Evolutionary conservation across 208 protist genomes (phyloP).

Genomic region (Leishmania braziliensis): DNA sequence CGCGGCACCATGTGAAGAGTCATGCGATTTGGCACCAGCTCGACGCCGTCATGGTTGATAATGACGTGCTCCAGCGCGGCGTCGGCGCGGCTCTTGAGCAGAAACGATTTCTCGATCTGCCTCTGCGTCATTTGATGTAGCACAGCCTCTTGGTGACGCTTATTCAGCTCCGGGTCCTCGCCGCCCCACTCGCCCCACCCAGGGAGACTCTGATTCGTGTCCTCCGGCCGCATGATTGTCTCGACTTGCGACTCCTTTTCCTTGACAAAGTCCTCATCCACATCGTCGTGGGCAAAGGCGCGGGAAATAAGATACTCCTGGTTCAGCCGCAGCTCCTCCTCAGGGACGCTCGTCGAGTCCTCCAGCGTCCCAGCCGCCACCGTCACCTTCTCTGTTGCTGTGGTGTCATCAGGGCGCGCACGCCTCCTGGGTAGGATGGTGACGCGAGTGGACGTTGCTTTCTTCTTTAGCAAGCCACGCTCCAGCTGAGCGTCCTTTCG

Average conservation of each 20-base stretch:
- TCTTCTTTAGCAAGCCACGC: constrained; percentile 4
- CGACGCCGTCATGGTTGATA: constrained; percentile 93
- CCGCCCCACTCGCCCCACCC: constrained; percentile 95
- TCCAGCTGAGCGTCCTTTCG: constrained; percentile 8
- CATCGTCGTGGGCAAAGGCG: constrained; percentile 90
- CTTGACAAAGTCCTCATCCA: constrained; percentile 90
- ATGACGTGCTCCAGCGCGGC: constrained; percentile 90
- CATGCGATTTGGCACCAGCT: constrained; percentile 90
- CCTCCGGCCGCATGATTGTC: constrained; percentile 82
- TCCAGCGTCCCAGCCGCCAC: not conserved
- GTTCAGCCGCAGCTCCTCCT: constrained; percentile 46
- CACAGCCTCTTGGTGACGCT: constrained; percentile 68
- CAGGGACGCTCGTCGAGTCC: constrained; percentile 10
- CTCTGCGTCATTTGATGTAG: constrained; percentile 54
- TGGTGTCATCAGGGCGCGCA: constrained; percentile 2
- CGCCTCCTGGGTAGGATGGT: constrained; percentile 31
- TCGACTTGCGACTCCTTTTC: constrained; percentile 89
- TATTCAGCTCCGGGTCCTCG: constrained; percentile 78
- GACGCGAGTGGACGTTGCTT: constrained; percentile 23
- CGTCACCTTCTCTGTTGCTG: not conserved
- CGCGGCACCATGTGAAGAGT: constrained; percentile 90
- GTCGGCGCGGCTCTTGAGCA: constrained; percentile 88
- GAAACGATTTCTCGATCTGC: constrained; percentile 72
- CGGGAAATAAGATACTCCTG: constrained; percentile 92
- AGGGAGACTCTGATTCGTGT: constrained; percentile 85